These are phyloP conservation scores for Coccomyxa subellipsoidea DNA, from an alignment of 163 green algal species.

Conservation along the genomic window DNA sequence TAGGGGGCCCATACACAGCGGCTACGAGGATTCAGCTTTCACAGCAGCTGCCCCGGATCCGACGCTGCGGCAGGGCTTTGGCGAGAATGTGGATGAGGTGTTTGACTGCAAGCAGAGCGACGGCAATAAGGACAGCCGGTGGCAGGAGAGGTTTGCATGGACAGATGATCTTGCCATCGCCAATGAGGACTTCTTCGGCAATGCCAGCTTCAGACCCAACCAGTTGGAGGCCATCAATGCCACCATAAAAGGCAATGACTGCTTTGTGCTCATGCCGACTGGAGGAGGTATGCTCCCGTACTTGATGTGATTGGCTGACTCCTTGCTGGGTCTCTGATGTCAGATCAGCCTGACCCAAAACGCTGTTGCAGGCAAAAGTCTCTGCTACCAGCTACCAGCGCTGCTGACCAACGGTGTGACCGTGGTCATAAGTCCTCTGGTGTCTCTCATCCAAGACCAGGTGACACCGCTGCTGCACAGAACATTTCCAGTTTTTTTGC, in stretches of 20 bases:
- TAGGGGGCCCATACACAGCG: not conserved
- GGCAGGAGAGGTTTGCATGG: conserved; percentile 55
- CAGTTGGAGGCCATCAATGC: conserved; percentile 87
- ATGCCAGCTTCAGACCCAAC: conserved; percentile 58
- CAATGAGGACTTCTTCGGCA: conserved; percentile 66
- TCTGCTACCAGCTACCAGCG: conserved; percentile 76
- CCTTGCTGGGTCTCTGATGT: not conserved
- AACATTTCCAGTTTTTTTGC: not conserved
- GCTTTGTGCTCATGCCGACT: conserved; percentile 95
- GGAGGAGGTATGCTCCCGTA: conserved; percentile 43
- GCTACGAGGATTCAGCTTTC: not conserved
- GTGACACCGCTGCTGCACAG: conserved; percentile 24
- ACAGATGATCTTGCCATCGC: conserved; percentile 35
- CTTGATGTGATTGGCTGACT: not conserved
- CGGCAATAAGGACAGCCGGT: conserved; percentile 14
- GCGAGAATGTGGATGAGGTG: not conserved
- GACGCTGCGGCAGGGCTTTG: not conserved
- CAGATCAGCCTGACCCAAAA: not conserved
- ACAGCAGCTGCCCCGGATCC: not conserved
- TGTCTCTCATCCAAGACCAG: conserved; percentile 94
- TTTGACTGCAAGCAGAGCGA: conserved; percentile 12
- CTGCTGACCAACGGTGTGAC: conserved; percentile 68
- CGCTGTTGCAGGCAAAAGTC: conserved; percentile 32
- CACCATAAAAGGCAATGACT: conserved; percentile 67
- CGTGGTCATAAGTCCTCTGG: conserved; percentile 91